Base-by-base conservation (phyloP, 176 grass and related monocot genomes). In the Avena sativa region DNA sequence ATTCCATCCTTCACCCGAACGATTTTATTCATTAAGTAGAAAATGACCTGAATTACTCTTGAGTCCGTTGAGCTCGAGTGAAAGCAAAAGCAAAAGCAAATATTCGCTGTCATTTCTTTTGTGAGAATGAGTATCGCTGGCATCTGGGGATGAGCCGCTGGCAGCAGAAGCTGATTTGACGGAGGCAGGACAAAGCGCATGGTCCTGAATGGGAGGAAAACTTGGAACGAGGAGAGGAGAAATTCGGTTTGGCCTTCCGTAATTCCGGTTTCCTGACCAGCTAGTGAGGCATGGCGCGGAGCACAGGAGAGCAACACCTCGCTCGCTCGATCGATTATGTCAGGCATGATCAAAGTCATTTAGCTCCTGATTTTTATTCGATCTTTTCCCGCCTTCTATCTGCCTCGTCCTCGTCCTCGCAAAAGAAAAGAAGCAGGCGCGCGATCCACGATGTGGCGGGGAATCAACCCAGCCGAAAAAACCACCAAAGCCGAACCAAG, bases 341-440 rank as follows among this genome's bases (percentile, higher is more conserved):
- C 80, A 81, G 28, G 28, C 80, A 40, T 82, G 79, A 68, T 26
- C 80, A n/a, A 38, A n/a, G 64, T 48, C 46, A 34, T 81, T 81
- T 67, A 49, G 2, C 79, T 6, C 5, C 63, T 16, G 20, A n/a
- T n/a, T 21, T 4, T 43, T 43, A 43, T 43, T 43, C 40, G 1
- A 80, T 80, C n/a, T 66, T 65, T 66, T 30, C 62, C 62, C 12
- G 61, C 40, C 40, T 43, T 1, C 40, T 43, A 43, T 1, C 40
- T 7, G 6, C 5, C 0, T 40, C 38, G 40, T 43, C 40, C 40
- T 57, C 55, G 55, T 57, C 17, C 55, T 57, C 55, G 55, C 55
- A 57, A 57, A 57, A 20, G 55, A 57, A 57, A 17, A 57, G 1
- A 6, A 57, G 55, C 19, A 19, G 1, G 16, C 1, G 53, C 16